Evolutionary conservation across 495 filamentous ascomycete genomes (phyloP).

Genomic region (Bryoglossum gracile): DNA sequence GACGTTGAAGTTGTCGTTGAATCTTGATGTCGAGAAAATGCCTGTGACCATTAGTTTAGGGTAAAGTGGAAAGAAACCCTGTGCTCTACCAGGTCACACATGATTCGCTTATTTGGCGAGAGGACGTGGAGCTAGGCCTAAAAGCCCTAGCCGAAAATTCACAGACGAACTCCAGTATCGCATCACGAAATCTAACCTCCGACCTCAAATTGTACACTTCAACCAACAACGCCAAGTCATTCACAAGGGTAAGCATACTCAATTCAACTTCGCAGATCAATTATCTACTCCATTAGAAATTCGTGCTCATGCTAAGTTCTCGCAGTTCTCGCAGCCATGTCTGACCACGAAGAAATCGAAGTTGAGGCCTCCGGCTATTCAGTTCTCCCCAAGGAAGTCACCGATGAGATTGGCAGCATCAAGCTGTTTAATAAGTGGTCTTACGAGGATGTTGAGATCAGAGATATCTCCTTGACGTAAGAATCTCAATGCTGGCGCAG

Average conservation of each 20-base stretch:
- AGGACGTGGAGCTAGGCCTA: background rate
- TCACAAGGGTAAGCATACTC: too few relatives aligned
- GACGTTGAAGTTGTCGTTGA: constrained; percentile 34
- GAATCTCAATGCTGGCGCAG: constrained; percentile 30
- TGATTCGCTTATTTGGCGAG: background rate
- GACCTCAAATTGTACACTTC: constrained; percentile 5
- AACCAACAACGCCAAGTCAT: constrained; percentile 15
- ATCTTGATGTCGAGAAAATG: background rate
- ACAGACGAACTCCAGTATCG: constrained; percentile 1
- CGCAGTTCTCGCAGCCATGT: constrained; percentile 72
- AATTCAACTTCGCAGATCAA: too few relatives aligned
- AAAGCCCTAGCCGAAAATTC: too few relatives aligned
- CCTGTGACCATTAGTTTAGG: too few relatives aligned
- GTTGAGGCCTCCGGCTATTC: constrained; percentile 55
- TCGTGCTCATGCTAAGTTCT: too few relatives aligned
- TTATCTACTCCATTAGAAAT: too few relatives aligned
- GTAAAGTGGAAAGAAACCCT: too few relatives aligned
- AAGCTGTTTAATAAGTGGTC: constrained; percentile 98
- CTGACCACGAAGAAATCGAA: constrained; percentile 90
- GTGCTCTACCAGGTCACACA: too few relatives aligned
- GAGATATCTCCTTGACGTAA: constrained; percentile 99
- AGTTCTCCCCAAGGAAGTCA: constrained; percentile 93
- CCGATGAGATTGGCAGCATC: constrained; percentile 79
- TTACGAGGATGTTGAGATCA: constrained; percentile 99
- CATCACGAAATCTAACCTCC: background rate